phyloP scores from a whole-genome alignment of 2,329 filamentous ascomycete species.

The Botrytis elliptica region DNA sequence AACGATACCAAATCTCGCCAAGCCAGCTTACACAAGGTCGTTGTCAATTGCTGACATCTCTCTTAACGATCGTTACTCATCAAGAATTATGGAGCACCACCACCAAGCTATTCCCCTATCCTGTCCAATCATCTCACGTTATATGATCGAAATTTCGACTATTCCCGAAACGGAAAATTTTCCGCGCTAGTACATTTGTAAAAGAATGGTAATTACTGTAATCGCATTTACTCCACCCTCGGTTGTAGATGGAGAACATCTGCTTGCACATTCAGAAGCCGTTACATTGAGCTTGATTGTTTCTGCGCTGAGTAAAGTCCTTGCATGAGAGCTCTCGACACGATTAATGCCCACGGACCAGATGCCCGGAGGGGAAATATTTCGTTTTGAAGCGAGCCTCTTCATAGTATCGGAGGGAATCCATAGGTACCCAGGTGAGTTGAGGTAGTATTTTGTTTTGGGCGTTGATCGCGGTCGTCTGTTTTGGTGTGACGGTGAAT shows the following conservation, averaged over 20 bases:
- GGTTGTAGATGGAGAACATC: not conserved
- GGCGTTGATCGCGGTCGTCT: not conserved
- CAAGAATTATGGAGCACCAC: not conserved
- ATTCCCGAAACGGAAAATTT: not conserved
- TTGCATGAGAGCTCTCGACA: not conserved
- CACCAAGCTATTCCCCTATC: not conserved
- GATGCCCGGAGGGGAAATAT: not conserved
- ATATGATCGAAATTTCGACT: not conserved
- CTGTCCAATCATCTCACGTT: not conserved
- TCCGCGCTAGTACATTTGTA: not conserved
- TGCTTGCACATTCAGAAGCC: not conserved
- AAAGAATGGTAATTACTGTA: not conserved
- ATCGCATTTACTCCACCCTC: not conserved
- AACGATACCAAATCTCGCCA: not conserved
- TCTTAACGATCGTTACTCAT: not conserved
- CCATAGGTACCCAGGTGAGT: not conserved
- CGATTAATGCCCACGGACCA: not conserved
- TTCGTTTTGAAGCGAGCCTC: not conserved
- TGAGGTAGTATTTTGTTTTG: not conserved
- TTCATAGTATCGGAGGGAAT: not conserved
- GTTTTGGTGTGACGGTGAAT: not conserved
- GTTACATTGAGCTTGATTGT: not conserved
- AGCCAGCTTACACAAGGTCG: not conserved
- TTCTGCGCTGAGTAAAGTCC: not conserved
- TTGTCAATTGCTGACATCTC: conserved; percentile 6